These are phyloP conservation scores for Penium margaritaceum DNA, from an alignment of 139 green algal species.

Conservation along the genomic window DNA sequence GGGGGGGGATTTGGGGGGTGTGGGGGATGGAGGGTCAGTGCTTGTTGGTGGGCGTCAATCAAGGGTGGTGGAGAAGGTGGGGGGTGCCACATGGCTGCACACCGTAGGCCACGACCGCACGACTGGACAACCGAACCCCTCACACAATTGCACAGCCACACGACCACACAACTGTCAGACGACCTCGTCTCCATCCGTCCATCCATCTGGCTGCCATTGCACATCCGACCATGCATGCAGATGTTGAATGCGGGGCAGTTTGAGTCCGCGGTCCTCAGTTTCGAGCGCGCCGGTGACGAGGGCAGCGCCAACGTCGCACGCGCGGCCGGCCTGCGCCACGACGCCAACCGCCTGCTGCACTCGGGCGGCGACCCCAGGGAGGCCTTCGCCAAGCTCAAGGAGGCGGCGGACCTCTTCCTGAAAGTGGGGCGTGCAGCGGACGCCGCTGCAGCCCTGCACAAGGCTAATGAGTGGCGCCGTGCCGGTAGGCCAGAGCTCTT, in stretches of 20 bases:
- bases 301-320: not conserved
- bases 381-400: not conserved
- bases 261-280: constrained; percentile 5
- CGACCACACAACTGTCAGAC: too few species aligned
- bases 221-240: too few species aligned
- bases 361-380: not conserved
- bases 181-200: too few species aligned
- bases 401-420: constrained; percentile 15
- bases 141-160: too few species aligned
- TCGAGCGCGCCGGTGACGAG: constrained; percentile 17
- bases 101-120: too few species aligned
- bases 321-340: constrained; percentile 11
- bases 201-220: too few species aligned
- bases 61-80: too few species aligned
- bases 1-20: too few species aligned
- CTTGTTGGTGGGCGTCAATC: too few species aligned
- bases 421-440: not conserved
- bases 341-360: not conserved
- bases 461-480: not conserved
- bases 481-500: not conserved
- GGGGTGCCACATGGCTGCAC: too few species aligned
- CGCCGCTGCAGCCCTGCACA: not conserved
- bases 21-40: too few species aligned
- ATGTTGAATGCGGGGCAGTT: constrained; percentile 19
- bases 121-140: too few species aligned